Percentiles rank a stretch among this genome's conserved stretches.
phyloP scores from a whole-genome alignment of 2,329 filamentous ascomycete species.

The Ophioceras dolichostomum region DNA sequence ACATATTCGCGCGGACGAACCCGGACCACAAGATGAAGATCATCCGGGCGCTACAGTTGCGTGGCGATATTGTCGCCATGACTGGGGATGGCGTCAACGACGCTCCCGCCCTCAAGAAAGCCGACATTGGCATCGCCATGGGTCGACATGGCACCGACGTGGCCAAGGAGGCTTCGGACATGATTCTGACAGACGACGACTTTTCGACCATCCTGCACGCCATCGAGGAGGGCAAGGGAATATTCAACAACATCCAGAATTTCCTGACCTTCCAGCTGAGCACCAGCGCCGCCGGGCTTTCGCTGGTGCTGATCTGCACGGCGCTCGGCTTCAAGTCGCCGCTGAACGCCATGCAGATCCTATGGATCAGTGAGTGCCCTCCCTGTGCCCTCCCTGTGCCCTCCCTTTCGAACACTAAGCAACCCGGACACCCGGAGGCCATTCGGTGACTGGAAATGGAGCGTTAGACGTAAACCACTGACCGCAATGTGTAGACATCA shows the following conservation, averaged over 20 bases:
- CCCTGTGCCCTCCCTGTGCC: background rate
- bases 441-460: too few relatives aligned
- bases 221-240: slow-evolving; percentile 97
- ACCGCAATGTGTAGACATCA: too few relatives aligned
- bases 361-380: slow-evolving; percentile 94
- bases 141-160: slow-evolving; percentile 90
- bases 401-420: too few relatives aligned
- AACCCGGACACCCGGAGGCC: too few relatives aligned
- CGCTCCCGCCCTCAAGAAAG: slow-evolving; percentile 89
- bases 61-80: slow-evolving; percentile 97
- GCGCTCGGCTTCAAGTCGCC: slow-evolving; percentile 90
- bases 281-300: slow-evolving; percentile 87
- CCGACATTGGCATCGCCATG: slow-evolving; percentile 97
- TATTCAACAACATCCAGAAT: slow-evolving; percentile 99
- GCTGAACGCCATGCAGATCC: slow-evolving; percentile 97
- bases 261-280: slow-evolving; percentile 98
- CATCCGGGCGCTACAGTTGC: slow-evolving; percentile 76
- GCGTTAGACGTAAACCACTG: too few relatives aligned
- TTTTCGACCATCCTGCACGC: slow-evolving; percentile 86
- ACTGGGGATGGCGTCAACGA: slow-evolving; percentile 98
- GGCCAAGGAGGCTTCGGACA: slow-evolving; percentile 89
- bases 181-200: slow-evolving; percentile 84
- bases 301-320: slow-evolving; percentile 84
- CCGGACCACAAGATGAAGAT: slow-evolving; percentile 99
- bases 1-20: slow-evolving; percentile 90